These are phyloP conservation scores for Malus sylvestris DNA, from an alignment of 306 rosid genomes.

Conservation along the genomic window DNA sequence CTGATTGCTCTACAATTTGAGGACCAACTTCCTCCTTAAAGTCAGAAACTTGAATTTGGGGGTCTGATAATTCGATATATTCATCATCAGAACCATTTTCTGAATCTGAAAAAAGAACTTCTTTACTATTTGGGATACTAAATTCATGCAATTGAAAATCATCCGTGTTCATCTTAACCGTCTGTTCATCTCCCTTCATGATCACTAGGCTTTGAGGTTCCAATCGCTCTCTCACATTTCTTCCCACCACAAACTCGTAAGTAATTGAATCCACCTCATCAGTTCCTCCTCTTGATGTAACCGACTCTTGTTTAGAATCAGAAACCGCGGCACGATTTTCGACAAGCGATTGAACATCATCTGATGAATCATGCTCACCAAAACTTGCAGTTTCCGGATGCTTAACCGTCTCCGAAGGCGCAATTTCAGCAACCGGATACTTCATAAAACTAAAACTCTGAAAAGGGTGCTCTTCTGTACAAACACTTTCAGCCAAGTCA, in stretches of 20 bases:
- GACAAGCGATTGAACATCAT: constrained; percentile 24
- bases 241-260: constrained; percentile 26
- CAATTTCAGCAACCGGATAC: neutral
- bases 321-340: constrained; percentile 24
- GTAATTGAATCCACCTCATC: constrained; percentile 22
- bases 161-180: neutral
- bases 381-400: neutral
- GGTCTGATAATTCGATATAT: constrained; percentile 41
- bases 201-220: constrained; percentile 18
- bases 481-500: constrained; percentile 5
- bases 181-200: constrained; percentile 5
- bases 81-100: constrained; percentile 8
- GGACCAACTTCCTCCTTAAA: neutral
- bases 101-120: neutral
- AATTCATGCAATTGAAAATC: neutral
- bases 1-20: constrained; percentile 4
- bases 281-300: constrained; percentile 16
- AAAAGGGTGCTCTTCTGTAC: neutral
- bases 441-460: neutral
- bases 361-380: constrained; percentile 29
- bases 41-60: constrained; percentile 10
- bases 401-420: constrained; percentile 12
- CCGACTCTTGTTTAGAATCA: constrained; percentile 38
- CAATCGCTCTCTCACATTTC: constrained; percentile 19
- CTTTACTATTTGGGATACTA: neutral